A percentile compares a stretch with the other conserved stretches of the same genome.
Evolutionary conservation across 2,329 filamentous ascomycete genomes (phyloP).

Genomic region (Aspergillus versicolor): DNA sequence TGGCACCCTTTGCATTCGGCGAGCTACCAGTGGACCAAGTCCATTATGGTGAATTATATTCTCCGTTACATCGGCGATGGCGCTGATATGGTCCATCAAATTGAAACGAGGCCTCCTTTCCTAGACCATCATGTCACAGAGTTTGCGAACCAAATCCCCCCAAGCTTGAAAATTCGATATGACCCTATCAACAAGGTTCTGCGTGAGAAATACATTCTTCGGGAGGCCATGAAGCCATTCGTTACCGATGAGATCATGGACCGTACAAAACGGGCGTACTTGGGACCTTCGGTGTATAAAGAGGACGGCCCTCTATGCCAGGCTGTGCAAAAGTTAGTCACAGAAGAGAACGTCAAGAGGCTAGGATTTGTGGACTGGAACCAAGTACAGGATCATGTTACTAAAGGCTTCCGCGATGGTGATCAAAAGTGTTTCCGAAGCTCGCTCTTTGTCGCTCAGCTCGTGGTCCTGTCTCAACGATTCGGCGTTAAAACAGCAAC

Average conservation of each 20-base stretch:
- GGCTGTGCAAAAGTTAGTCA: conserved; percentile 30
- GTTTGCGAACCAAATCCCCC: conserved; percentile 30
- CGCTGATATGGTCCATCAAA: conserved; percentile 27
- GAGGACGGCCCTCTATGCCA: conserved; percentile 45
- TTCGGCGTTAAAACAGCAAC: conserved; percentile 43
- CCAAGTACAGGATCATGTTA: conserved; percentile 35
- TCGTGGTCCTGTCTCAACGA: conserved; percentile 45
- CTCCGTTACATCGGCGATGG: conserved; percentile 21
- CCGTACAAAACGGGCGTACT: conserved; percentile 51
- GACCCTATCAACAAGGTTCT: conserved; percentile 23
- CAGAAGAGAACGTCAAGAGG: conserved; percentile 35
- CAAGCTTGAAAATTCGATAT: conserved; percentile 29
- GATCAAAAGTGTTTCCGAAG: conserved; percentile 37
- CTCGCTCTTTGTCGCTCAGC: conserved; percentile 42
- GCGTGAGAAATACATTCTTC: conserved; percentile 53
- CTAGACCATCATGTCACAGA: conserved; percentile 33
- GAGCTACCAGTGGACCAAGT: conserved; percentile 15
- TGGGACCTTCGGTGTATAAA: conserved; percentile 46
- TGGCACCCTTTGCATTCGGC: conserved; percentile 42
- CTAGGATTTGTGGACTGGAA: conserved; percentile 46
- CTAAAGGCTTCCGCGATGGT: conserved; percentile 39
- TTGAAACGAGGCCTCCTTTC: conserved; percentile 32
- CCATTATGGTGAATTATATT: conserved; percentile 13
- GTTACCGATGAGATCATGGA: conserved; percentile 54
- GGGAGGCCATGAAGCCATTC: conserved; percentile 51